Evolutionary conservation across 2,329 filamentous ascomycete genomes (phyloP).

Genomic region (Fusarium guadeloupense): DNA sequence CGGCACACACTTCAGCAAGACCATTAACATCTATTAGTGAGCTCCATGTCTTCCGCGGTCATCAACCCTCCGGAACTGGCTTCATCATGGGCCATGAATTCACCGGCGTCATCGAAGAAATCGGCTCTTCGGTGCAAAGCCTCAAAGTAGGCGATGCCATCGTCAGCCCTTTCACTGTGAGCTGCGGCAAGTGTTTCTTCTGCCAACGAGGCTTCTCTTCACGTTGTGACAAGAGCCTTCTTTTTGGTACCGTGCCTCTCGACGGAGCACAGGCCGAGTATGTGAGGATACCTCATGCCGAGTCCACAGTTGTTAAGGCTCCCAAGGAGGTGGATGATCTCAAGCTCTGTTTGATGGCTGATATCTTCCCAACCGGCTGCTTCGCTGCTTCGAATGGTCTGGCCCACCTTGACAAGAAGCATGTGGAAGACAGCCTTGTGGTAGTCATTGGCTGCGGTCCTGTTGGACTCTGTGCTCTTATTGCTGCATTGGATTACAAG

Average conservation of each 20-base stretch:
- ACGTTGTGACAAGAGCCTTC: conserved; percentile 14
- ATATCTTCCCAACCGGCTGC: conserved; percentile 33
- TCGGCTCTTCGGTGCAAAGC: conserved; percentile 61
- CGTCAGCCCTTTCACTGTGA: conserved; percentile 29
- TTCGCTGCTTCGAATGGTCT: conserved; percentile 66
- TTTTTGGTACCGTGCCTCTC: conserved; percentile 8
- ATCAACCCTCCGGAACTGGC: conserved; percentile 71
- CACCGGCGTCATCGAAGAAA: conserved; percentile 75
- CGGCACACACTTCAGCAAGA: no score
- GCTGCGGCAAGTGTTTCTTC: conserved; percentile 33
- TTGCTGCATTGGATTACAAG: conserved; percentile 16
- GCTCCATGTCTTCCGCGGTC: conserved; percentile 83
- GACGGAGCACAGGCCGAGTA: conserved; percentile 34
- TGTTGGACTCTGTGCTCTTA: conserved; percentile 26
- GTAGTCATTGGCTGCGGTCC: conserved; percentile 30
- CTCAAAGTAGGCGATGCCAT: conserved; percentile 6
- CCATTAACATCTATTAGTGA: conserved; percentile 63
- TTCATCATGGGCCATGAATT: conserved; percentile 83
- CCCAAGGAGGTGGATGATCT: conserved; percentile 9
- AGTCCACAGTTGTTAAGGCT: conserved; percentile 23
- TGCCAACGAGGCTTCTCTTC: conserved; percentile 18
- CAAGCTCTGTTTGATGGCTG: conserved; percentile 32
- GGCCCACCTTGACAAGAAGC: neutral
- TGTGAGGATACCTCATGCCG: conserved; percentile 19
- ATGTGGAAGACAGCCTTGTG: neutral